phyloP scores from a whole-genome alignment of 441 rosid genomes.

The Croton laevigatus region DNA sequence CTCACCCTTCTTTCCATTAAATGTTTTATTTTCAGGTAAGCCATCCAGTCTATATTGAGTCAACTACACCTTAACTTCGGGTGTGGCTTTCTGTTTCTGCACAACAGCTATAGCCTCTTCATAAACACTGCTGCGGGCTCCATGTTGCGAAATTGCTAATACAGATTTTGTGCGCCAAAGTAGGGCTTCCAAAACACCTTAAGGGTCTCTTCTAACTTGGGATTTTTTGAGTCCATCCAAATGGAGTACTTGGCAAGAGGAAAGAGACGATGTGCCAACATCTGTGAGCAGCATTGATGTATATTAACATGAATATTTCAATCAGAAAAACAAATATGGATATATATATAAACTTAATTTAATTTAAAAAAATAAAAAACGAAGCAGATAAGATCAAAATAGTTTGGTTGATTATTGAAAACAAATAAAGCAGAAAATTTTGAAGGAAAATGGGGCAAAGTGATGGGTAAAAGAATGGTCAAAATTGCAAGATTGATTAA shows the following conservation, averaged over 20 bases:
- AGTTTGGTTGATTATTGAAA: too few species aligned
- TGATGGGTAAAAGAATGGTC: too few species aligned
- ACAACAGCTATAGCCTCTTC: conserved; percentile 96
- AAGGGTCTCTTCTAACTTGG: conserved; percentile 95
- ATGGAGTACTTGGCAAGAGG: conserved; percentile 76
- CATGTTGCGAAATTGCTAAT: conserved; percentile 94
- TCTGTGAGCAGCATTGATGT: conserved; percentile 42
- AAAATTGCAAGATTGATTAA: too few species aligned
- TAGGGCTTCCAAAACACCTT: conserved; percentile 86
- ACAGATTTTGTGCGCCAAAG: conserved; percentile 87
- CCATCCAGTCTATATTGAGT: conserved; percentile 72
- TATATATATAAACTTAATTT: too few species aligned
- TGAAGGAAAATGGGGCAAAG: too few species aligned
- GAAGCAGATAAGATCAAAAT: too few species aligned
- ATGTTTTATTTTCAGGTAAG: conserved; percentile 74
- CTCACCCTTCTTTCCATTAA: conserved; percentile 81
- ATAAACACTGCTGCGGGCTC: conserved; percentile 94
- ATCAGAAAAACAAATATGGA: neutral
- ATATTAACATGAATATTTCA: conserved; percentile 17
- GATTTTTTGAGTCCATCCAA: conserved; percentile 99
- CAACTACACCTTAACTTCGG: conserved; percentile 80
- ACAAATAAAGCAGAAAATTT: too few species aligned
- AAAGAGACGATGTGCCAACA: conserved; percentile 93
- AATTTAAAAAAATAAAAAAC: too few species aligned
- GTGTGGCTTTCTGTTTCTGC: conserved; percentile 87